Percentiles rank a stretch among this genome's conserved stretches.
These are phyloP conservation scores for Wallacemonas sp. DNA, from an alignment of 208 protist genomes.

Conservation along the genomic window DNA sequence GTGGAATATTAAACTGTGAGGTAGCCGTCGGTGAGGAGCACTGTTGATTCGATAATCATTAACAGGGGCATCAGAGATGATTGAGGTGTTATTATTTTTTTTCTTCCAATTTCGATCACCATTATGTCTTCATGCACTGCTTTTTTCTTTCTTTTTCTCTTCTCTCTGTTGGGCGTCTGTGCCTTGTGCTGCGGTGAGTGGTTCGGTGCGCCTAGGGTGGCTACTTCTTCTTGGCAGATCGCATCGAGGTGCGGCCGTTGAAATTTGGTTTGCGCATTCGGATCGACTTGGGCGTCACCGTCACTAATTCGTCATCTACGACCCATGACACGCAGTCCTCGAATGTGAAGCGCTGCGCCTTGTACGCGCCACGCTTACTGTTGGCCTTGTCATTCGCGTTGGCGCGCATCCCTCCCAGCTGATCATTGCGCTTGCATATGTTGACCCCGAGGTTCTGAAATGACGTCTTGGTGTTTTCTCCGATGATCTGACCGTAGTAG, in stretches of 20 bases:
- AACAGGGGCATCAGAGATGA: no score
- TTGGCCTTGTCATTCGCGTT: conserved; percentile 90
- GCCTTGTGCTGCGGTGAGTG: background rate
- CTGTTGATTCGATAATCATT: no score
- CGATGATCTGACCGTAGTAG: conserved; percentile 90
- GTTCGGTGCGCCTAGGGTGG: background rate
- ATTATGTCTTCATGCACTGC: background rate
- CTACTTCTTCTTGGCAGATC: conserved; percentile 57
- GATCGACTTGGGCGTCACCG: conserved; percentile 91
- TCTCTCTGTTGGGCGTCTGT: background rate
- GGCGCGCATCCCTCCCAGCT: conserved; percentile 85
- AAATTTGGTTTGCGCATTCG: conserved; percentile 91
- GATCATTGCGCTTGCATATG: conserved; percentile 90
- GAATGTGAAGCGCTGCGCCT: conserved; percentile 62
- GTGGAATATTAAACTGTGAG: no score
- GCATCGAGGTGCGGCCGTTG: conserved; percentile 89
- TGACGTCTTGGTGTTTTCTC: conserved; percentile 86
- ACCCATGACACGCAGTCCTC: conserved; percentile 91
- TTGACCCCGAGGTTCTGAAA: conserved; percentile 91
- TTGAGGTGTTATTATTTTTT: no score
- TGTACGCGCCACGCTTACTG: conserved; percentile 61
- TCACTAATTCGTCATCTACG: conserved; percentile 88
- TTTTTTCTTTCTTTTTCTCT: background rate
- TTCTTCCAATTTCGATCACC: no score
- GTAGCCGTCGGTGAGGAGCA: no score